These are phyloP conservation scores for Albophoma yamanashiensis DNA, from an alignment of 2,329 filamentous ascomycete species.

Conservation along the genomic window DNA sequence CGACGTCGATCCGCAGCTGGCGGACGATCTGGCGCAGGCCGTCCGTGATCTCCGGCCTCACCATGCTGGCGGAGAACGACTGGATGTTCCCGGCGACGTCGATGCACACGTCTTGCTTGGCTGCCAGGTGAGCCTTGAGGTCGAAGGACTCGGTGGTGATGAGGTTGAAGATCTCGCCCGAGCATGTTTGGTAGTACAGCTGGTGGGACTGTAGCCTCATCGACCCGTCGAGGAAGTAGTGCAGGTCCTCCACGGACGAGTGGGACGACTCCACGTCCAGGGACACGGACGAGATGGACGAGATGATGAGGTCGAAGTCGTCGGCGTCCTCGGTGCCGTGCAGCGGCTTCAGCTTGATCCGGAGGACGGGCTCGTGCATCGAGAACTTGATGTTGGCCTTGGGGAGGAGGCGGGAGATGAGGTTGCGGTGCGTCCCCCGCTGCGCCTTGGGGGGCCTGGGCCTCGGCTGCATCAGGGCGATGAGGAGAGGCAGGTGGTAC, in stretches of 20 bases:
- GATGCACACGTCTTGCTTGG: conserved; percentile 76
- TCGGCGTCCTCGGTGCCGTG: conserved; percentile 53
- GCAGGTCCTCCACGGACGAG: conserved; percentile 67
- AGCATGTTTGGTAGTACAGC: conserved; percentile 87
- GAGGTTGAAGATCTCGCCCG: conserved; percentile 73
- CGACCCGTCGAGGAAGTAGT: conserved; percentile 78
- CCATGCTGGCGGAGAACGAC: conserved; percentile 80
- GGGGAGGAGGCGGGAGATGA: conserved; percentile 84
- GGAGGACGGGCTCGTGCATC: conserved; percentile 88
- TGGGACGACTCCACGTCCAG: conserved; percentile 95
- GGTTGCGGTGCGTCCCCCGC: conserved; percentile 45
- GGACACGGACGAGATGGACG: conserved; percentile 86
- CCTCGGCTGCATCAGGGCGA: conserved; percentile 60
- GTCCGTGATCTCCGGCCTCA: conserved; percentile 84
- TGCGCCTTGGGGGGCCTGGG: conserved; percentile 21
- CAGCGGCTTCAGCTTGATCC: conserved; percentile 77
- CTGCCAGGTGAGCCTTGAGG: conserved; percentile 73
- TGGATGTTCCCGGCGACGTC: conserved; percentile 70
- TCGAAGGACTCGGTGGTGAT: conserved; percentile 83
- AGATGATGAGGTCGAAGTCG: conserved; percentile 92
- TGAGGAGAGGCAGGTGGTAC: conserved; percentile 75
- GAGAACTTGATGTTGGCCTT: conserved; percentile 94
- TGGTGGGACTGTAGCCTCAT: conserved; percentile 78
- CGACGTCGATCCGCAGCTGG: conserved; percentile 63
- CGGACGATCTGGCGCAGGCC: conserved; percentile 85